phyloP scores from a whole-genome alignment of 345 rosid species.

The Brassica incana region DNA sequence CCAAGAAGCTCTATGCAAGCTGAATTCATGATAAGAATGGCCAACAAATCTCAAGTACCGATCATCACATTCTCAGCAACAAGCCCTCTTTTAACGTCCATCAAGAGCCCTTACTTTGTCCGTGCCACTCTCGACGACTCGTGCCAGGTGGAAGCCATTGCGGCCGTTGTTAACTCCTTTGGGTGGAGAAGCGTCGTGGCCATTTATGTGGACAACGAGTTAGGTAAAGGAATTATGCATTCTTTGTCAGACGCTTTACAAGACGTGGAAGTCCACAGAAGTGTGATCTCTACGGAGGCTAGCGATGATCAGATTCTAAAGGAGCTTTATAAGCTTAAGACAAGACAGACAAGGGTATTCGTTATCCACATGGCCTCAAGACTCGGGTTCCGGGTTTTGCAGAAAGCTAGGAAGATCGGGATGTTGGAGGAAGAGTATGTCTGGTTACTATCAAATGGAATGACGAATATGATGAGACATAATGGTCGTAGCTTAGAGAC shows the following conservation, averaged over 20 bases:
- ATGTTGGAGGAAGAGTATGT: conserved; percentile 63
- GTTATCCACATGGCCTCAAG: conserved; percentile 46
- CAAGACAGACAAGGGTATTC: conserved; percentile 59
- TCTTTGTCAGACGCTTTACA: conserved; percentile 45
- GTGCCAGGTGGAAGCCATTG: conserved; percentile 49
- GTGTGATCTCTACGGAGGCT: conserved; percentile 42
- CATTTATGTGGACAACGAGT: conserved; percentile 12
- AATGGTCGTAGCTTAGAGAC: background rate
- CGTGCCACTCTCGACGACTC: conserved; percentile 47
- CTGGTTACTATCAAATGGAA: conserved; percentile 43
- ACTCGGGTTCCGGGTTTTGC: conserved; percentile 42
- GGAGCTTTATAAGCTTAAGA: conserved; percentile 51
- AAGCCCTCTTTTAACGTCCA: conserved; percentile 40
- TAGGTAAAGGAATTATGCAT: conserved; percentile 48
- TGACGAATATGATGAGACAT: conserved; percentile 10
- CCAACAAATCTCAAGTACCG: conserved; percentile 53
- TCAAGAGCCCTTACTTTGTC: conserved; percentile 41
- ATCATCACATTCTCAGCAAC: conserved; percentile 50
- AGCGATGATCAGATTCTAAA: background rate
- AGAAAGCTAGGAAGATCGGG: conserved; percentile 44
- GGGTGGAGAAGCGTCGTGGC: conserved; percentile 51
- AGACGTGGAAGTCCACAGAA: conserved; percentile 14
- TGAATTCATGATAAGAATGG: conserved; percentile 34
- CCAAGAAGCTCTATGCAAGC: conserved; percentile 53
- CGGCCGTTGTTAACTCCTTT: conserved; percentile 37